A percentile compares a stretch with the other conserved stretches of the same genome.
Evolutionary conservation across 2,329 filamentous ascomycete species (phyloP).

Genomic region (Fusarium guadeloupense): DNA sequence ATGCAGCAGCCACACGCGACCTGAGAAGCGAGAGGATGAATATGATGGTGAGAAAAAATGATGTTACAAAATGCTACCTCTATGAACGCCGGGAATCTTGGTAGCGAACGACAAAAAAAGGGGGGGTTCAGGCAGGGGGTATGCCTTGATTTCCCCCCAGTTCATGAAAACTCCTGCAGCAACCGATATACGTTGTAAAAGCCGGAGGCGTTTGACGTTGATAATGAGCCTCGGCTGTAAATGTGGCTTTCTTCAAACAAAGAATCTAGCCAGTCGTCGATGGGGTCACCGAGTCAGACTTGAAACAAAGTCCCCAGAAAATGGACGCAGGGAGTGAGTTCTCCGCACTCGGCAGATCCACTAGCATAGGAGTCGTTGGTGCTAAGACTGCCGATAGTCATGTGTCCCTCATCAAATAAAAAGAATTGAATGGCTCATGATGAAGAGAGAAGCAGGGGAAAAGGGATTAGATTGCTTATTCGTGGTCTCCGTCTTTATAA

Average conservation of each 20-base stretch:
- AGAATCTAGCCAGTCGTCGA: constrained; percentile 23
- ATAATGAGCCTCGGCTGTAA: constrained; percentile 18
- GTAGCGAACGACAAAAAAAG: constrained; percentile 34
- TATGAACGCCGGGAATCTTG: constrained; percentile 39
- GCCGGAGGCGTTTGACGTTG: constrained; percentile 12
- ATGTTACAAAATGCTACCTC: constrained; percentile 36
- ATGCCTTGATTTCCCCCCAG: not conserved
- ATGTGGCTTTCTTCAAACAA: constrained; percentile 23
- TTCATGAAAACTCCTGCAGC: constrained; percentile 21
- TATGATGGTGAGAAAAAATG: constrained; percentile 12
- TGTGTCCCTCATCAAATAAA: constrained; percentile 2
- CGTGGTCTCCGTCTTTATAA: constrained; percentile 51
- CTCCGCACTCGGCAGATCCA: constrained; percentile 19
- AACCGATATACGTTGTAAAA: constrained; percentile 15
- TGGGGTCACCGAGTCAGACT: constrained; percentile 16
- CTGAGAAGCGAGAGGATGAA: constrained; percentile 25
- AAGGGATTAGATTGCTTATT: constrained; percentile 38
- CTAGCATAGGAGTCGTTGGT: constrained; percentile 21
- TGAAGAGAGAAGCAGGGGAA: constrained; percentile 10
- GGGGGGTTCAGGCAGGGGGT: constrained; percentile 1
- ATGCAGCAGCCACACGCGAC: constrained; percentile 20
- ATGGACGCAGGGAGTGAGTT: constrained; percentile 12
- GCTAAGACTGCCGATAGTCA: constrained; percentile 3
- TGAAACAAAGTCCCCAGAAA: constrained; percentile 24
- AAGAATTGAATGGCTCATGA: constrained; percentile 24